Base-by-base conservation (phyloP, 1,284 basidiomycete species). In the Ceratobasidium theobromae region DNA sequence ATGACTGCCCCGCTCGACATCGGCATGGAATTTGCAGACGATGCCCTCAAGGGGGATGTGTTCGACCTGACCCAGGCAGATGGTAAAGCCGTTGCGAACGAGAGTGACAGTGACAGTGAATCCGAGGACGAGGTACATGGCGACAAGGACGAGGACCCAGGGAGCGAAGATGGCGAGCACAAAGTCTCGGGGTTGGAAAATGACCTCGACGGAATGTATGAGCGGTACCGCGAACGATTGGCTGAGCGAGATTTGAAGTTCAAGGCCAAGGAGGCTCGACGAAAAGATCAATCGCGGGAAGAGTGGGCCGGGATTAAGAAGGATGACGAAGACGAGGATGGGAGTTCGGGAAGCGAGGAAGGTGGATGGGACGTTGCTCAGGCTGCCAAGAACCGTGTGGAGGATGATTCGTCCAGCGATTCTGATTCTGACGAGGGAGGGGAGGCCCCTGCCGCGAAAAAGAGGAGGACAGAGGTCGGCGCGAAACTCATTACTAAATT, bases 1-100 rank as follows among this genome's bases (percentile, higher is more conserved):
- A 99, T 99, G 97, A 94, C 91, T 5, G 94, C 94, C 6, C 97
- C 95, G 25, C 79, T 95, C 73, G 95, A 99, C 69, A 95, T 98
- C 70, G 97, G 95, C 75, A 79, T 98, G 72, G 95, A 98, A 72
- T 87, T 90, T 72, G 81, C 80, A 46, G 93, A 96, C 73, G 78
- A 84, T 12, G 82, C 87, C 9, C 80, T 96, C 6, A 82, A 80
- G 18, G 79, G 80, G 64, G 93, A 97, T 72, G 80, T 96, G 43
- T 97, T 97, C 72, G 92, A 95, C 73, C 82, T 97, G 33, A 84
- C 81, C 51, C 80, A 83, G 48, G 84, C 86, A 12, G 86, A 89
- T 74, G 74, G 75, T 12, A 77, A 80, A 75, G 69, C 79, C 72
- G 65, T 69, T 85, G 76, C 75, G n/a, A n/a, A n/a, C 1, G 77